phyloP scores from a whole-genome alignment of 345 rosid species.

The Limnanthes douglasii region DNA sequence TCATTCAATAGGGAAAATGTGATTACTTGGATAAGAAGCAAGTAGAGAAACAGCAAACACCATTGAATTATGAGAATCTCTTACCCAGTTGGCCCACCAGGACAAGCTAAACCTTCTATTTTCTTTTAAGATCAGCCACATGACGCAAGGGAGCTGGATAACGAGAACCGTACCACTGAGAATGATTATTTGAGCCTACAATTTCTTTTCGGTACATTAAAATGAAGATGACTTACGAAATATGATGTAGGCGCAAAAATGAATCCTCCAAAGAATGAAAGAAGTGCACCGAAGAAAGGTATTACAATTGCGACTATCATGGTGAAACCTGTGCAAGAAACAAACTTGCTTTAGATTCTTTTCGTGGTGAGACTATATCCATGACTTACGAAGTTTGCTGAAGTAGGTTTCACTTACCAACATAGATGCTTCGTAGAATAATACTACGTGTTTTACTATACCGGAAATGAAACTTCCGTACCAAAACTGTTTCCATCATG shows the following conservation, averaged over 20 bases:
- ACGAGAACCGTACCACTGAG: background rate
- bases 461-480: conserved; percentile 31
- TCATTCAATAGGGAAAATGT: background rate
- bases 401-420: conserved; percentile 20
- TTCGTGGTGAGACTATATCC: background rate
- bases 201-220: too few relatives aligned
- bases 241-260: conserved; percentile 84
- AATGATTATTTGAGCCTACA: background rate
- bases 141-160: conserved; percentile 56
- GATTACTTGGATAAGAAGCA: background rate
- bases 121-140: conserved; percentile 46
- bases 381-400: background rate
- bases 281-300: conserved; percentile 64
- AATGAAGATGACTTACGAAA: conserved; percentile 28
- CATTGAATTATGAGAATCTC: too few relatives aligned
- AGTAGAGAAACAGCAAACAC: conserved; percentile 5
- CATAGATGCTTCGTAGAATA: conserved; percentile 25
- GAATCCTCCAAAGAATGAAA: conserved; percentile 62
- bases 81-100: conserved; percentile 68
- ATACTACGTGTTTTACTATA: conserved; percentile 28
- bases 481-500: conserved; percentile 45
- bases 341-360: background rate
- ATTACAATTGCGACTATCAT: conserved; percentile 53
- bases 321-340: conserved; percentile 14
- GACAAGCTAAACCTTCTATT: conserved; percentile 43